Evolutionary conservation across 192 early-diverging fungal genomes (phyloP).

Genomic region (Backusella australiensis): DNA sequence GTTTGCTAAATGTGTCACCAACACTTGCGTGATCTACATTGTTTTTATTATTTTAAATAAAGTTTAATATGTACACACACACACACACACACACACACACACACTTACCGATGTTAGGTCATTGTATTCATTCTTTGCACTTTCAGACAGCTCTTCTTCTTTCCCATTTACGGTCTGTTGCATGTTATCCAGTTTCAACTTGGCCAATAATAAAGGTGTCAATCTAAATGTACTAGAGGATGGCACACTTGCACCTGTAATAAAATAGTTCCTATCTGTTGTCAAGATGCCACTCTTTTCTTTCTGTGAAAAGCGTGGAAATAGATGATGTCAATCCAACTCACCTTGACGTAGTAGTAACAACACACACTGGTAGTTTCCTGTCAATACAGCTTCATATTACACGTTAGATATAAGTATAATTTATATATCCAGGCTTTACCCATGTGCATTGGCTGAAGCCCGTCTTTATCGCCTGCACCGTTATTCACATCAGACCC

Average conservation of each 20-base stretch:
- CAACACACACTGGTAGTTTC: constrained; percentile 33
- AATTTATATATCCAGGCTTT: neutral
- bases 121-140: constrained; percentile 16
- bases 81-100: constrained; percentile 19
- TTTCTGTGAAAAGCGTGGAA: neutral
- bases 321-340: neutral
- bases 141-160: neutral
- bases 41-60: neutral
- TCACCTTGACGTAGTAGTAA: constrained; percentile 24
- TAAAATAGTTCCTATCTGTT: neutral
- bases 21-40: constrained; percentile 25
- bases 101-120: constrained; percentile 21
- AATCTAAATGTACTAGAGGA: constrained; percentile 36
- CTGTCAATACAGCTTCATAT: constrained; percentile 30
- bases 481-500: constrained; percentile 39
- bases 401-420: neutral
- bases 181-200: constrained; percentile 27
- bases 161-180: too few relatives aligned
- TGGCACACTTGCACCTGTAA: constrained; percentile 32
- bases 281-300: constrained; percentile 3
- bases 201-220: constrained; percentile 34
- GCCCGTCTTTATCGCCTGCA: constrained; percentile 32
- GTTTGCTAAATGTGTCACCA: constrained; percentile 23
- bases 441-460: constrained; percentile 38
- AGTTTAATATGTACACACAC: neutral